Percentiles rank a stretch among this genome's conserved stretches.
Evolutionary conservation across 495 filamentous ascomycete genomes (phyloP).

Genomic region (Xylaria curta): DNA sequence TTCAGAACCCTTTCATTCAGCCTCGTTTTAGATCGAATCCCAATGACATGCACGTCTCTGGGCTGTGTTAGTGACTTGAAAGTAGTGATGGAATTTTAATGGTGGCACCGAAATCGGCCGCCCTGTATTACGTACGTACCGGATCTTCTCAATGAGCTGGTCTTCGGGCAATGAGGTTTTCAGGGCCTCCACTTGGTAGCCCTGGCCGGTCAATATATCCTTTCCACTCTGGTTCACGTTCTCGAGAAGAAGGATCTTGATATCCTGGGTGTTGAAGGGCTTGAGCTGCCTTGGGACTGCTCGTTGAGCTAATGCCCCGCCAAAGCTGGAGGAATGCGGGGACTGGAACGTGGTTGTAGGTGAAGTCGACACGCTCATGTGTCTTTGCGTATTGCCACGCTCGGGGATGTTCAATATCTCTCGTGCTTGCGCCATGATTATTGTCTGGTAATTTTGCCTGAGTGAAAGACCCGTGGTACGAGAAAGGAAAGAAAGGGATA

Average conservation of each 20-base stretch:
- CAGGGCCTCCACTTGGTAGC: slow-evolving; percentile 93
- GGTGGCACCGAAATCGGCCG: slow-evolving; percentile 12
- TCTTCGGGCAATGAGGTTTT: slow-evolving; percentile 91
- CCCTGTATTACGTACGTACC: slow-evolving; percentile 58
- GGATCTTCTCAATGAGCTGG: slow-evolving; percentile 94
- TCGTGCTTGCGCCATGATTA: slow-evolving; percentile 40
- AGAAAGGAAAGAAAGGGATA: neutral
- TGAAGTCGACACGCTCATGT: slow-evolving; percentile 62
- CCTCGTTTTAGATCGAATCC: slow-evolving; percentile 97
- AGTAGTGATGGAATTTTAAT: slow-evolving; percentile 20
- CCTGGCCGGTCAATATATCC: slow-evolving; percentile 81
- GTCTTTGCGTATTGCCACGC: slow-evolving; percentile 48
- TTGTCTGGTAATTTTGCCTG: neutral
- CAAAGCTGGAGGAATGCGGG: slow-evolving; percentile 61
- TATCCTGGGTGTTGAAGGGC: slow-evolving; percentile 91
- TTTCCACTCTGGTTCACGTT: slow-evolving; percentile 92
- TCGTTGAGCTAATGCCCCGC: slow-evolving; percentile 40
- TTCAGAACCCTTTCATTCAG: slow-evolving; percentile 83
- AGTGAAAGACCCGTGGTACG: neutral
- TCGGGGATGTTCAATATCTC: slow-evolving; percentile 30
- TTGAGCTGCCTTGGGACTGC: slow-evolving; percentile 77
- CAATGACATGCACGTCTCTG: slow-evolving; percentile 96
- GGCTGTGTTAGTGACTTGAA: slow-evolving; percentile 21
- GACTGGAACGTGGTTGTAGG: slow-evolving; percentile 69
- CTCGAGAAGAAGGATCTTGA: slow-evolving; percentile 95